A percentile compares a stretch with the other conserved stretches of the same genome.
Conservation (phyloP, 768 basidiomycete genomes). For the Pulveroboletus sp. region DNA sequence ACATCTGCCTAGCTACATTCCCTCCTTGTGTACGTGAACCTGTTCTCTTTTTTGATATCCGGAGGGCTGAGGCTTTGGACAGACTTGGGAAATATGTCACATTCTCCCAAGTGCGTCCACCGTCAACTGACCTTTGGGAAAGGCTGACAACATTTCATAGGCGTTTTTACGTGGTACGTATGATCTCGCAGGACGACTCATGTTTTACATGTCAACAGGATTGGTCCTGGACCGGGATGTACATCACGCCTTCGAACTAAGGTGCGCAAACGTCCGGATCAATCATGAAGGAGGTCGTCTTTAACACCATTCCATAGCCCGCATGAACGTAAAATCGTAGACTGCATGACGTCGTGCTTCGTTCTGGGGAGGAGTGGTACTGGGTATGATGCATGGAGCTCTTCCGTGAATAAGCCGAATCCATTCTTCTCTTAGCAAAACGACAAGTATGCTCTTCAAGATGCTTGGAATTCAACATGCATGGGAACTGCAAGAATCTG, state of each 20-base stretch:
- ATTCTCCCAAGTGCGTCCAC: constrained; percentile 25
- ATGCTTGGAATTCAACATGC: constrained; percentile 66
- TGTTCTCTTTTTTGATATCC: not conserved
- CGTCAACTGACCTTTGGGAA: constrained; percentile 32
- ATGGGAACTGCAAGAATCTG: constrained; percentile 35
- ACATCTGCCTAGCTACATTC: constrained; percentile 46
- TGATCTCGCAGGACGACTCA: not conserved
- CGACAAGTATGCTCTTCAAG: constrained; percentile 73
- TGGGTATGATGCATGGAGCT: constrained; percentile 40
- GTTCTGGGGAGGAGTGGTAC: constrained; percentile 72
- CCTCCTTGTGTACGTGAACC: constrained; percentile 47
- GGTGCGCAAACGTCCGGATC: too few relatives aligned
- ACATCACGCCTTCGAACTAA: constrained; percentile 27
- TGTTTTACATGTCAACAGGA: constrained; percentile 9
- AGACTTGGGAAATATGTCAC: constrained; percentile 30
- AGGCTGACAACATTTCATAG: constrained; percentile 22
- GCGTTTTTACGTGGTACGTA: constrained; percentile 21
- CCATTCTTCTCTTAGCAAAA: constrained; percentile 47
- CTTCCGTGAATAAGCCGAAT: not conserved
- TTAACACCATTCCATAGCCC: constrained; percentile 30
- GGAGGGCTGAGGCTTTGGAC: constrained; percentile 44
- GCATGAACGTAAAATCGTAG: constrained; percentile 55
- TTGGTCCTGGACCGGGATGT: constrained; percentile 23
- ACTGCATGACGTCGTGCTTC: constrained; percentile 57
- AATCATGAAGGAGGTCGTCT: too few relatives aligned